A percentile compares a stretch with the other conserved stretches of the same genome.
Conservation (phyloP, 306 rosid genomes). For the Malus asiatica region DNA sequence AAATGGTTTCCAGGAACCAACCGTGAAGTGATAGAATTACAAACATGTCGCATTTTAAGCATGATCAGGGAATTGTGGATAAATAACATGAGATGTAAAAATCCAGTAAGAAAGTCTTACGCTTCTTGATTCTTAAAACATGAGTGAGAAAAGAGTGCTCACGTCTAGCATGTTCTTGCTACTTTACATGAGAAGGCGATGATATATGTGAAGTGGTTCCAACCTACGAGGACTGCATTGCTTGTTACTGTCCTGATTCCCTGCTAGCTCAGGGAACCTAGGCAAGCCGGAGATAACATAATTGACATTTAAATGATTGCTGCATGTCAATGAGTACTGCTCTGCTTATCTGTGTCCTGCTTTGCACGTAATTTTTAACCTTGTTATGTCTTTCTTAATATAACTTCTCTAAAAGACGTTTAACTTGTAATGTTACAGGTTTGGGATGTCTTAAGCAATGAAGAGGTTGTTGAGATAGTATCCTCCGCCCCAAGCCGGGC, state of each 20-base stretch:
- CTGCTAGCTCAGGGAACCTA: not conserved
- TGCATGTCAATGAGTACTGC: not conserved
- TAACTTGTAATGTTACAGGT: constrained; percentile 36
- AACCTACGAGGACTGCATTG: not conserved
- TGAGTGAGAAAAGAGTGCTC: not conserved
- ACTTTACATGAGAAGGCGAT: not conserved
- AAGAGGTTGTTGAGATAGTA: constrained; percentile 88
- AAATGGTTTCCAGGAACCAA: constrained; percentile 10
- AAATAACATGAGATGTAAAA: not conserved
- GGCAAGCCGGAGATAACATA: not conserved
- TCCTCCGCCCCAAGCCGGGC: constrained; percentile 61
- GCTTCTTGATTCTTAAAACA: not conserved
- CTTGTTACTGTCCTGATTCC: no score
- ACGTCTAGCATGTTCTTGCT: not conserved
- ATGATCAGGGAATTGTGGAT: not conserved
- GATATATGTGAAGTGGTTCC: not conserved
- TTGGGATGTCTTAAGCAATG: constrained; percentile 96
- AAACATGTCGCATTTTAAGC: not conserved
- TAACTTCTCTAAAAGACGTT: not conserved
- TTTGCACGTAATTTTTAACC: not conserved
- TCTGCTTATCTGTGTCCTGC: not conserved
- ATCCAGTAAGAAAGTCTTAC: not conserved
- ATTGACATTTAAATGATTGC: not conserved
- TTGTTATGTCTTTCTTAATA: not conserved
- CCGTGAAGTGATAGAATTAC: not conserved